Percentiles rank a stretch among this genome's conserved stretches.
Evolutionary conservation across 768 basidiomycete species (phyloP).

Genomic region (Daedaleopsis sinensis): DNA sequence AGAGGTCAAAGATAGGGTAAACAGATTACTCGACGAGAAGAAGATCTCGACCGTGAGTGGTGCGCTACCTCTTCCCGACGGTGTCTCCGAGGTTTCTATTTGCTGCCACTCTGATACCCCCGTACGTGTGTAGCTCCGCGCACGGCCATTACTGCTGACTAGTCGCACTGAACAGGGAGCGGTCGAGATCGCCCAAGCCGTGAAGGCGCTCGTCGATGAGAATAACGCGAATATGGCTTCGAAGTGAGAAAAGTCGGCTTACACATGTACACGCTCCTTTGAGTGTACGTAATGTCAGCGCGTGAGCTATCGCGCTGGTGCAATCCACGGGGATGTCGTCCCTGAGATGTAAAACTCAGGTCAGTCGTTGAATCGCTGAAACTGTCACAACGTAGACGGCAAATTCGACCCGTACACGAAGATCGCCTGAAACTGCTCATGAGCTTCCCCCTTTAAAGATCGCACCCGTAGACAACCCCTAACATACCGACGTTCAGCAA

Average conservation of each 20-base stretch:
- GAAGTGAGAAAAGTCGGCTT: not conserved
- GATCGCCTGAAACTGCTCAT: too few relatives aligned
- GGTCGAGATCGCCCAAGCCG: conserved; percentile 51
- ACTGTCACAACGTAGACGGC: too few relatives aligned
- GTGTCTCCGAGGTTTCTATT: conserved; percentile 56
- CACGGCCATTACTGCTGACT: not conserved
- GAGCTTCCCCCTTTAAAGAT: too few relatives aligned
- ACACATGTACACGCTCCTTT: not conserved
- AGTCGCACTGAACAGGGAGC: conserved; percentile 43
- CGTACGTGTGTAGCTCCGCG: conserved; percentile 30
- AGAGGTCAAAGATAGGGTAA: conserved; percentile 48
- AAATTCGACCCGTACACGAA: too few relatives aligned
- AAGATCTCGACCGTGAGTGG: conserved; percentile 52
- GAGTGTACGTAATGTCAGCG: not conserved
- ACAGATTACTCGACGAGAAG: conserved; percentile 44
- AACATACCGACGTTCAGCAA: too few relatives aligned
- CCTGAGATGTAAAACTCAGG: too few relatives aligned
- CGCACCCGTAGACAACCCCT: too few relatives aligned
- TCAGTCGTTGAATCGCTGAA: too few relatives aligned
- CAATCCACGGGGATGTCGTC: too few relatives aligned
- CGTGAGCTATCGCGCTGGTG: not conserved
- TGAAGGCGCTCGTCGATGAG: conserved; percentile 58
- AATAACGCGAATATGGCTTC: conserved; percentile 38
- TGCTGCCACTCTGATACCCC: conserved; percentile 71
- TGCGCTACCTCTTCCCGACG: conserved; percentile 45